These are phyloP conservation scores for Fusarium drepaniforme DNA, from an alignment of 2,329 filamentous ascomycete genomes.

Conservation along the genomic window DNA sequence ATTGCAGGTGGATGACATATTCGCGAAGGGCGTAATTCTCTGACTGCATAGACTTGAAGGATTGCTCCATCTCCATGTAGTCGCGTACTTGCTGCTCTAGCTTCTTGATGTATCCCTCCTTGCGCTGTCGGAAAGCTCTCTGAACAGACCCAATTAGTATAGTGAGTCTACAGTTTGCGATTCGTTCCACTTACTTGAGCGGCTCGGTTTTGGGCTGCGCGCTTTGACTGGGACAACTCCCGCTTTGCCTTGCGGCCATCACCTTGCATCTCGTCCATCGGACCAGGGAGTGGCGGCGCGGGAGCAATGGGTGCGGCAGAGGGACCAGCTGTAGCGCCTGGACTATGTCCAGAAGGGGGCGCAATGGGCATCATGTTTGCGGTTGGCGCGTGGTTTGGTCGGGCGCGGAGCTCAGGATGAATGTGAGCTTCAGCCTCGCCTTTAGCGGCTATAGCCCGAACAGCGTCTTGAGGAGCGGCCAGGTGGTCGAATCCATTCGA, in stretches of 20 bases:
- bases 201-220: slow-evolving; percentile 95
- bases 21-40: slow-evolving; percentile 94
- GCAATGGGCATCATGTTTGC: slow-evolving; percentile 55
- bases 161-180: neutral
- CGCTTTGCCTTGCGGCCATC: slow-evolving; percentile 84
- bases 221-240: slow-evolving; percentile 94
- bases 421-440: slow-evolving; percentile 60
- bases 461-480: slow-evolving; percentile 50
- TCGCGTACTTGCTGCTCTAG: slow-evolving; percentile 94
- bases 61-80: slow-evolving; percentile 79
- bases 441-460: slow-evolving; percentile 50
- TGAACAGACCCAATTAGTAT: slow-evolving; percentile 55
- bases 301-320: slow-evolving; percentile 47
- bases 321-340: slow-evolving; percentile 44
- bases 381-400: slow-evolving; percentile 44
- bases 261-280: slow-evolving; percentile 47
- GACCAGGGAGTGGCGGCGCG: slow-evolving; percentile 44
- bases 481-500: slow-evolving; percentile 62
- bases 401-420: slow-evolving; percentile 61
- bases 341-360: slow-evolving; percentile 49
- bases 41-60: slow-evolving; percentile 82
- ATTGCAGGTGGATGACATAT: slow-evolving; percentile 92
- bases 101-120: slow-evolving; percentile 98
- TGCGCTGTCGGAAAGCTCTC: slow-evolving; percentile 97
- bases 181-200: slow-evolving; percentile 80